Base-by-base conservation (phyloP, 768 basidiomycete species). In the Termitomyces sp. region DNA sequence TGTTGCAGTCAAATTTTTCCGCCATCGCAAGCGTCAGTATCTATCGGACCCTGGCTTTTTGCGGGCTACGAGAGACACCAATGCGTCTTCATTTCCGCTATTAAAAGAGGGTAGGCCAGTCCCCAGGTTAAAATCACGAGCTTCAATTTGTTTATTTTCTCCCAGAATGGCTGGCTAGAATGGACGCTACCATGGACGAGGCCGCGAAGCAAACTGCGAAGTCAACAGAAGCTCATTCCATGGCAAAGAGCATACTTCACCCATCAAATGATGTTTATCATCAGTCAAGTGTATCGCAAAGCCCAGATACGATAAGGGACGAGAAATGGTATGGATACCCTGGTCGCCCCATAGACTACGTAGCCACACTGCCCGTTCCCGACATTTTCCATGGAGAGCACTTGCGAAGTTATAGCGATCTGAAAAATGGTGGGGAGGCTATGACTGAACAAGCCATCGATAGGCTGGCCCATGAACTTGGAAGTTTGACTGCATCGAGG, bases 161-260 rank as follows among this genome's bases (percentile, higher is more conserved):
- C 4, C 34, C 41, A 59, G 58, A 59, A 27, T 59, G 58, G 58
- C 32, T 44, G 23, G 27, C 44, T 3, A 32, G 23, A 41, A 9
- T 44, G 25, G 25, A 44, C 2, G 43, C 52, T 30, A 54, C 58
- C 7, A 59, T 59, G 58, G 21, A 35, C 5, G 58, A 55, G 34
- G 58, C 54, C 16, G 48, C 54, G 12, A 55, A 30, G n/a, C 42
- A 59, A 32, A 55, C 58, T 11, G 48, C 49, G n/a, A 52, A 23
- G n/a, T 35, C 52, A 40, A 52, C 54, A 6, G 54, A 59, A 55
- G 58, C 47, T 21, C 54, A 49, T 4, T 52, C 54, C 23, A 43
- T 49, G 23, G 14, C 58, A 14, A 43, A 17, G 10, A 59, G 49
- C 35, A 37, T 19, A 25, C 12, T 21, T 42, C 41, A 23, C 7